phyloP scores from a whole-genome alignment of 257 asterid species.

The Osmanthus fragrans region DNA sequence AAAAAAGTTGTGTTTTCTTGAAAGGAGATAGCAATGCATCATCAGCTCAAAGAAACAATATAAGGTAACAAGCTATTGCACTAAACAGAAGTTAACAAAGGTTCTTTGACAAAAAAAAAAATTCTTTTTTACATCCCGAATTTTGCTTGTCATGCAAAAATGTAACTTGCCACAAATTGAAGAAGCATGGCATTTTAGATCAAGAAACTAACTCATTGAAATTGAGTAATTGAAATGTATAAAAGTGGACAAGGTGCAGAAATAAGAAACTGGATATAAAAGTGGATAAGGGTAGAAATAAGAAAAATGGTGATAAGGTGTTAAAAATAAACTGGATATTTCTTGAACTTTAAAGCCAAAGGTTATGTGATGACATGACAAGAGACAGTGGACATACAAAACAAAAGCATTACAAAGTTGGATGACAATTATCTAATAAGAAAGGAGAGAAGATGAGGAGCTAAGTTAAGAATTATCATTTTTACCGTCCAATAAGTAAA shows the following conservation, averaged over 20 bases:
- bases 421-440: slow-evolving; percentile 2
- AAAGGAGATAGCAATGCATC: neutral
- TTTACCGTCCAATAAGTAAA: slow-evolving; percentile 2
- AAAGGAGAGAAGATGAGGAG: neutral
- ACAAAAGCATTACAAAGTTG: neutral
- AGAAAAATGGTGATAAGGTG: neutral
- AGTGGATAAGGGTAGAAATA: neutral
- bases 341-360: neutral
- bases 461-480: neutral
- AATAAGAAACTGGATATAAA: too few species aligned
- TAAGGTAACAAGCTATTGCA: neutral
- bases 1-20: neutral
- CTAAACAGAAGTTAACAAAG: neutral
- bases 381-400: neutral
- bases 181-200: neutral
- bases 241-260: too few species aligned
- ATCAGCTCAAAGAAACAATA: slow-evolving; percentile 8
- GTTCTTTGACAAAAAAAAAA: neutral
- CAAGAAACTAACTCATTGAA: neutral
- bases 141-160: neutral
- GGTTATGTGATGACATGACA: neutral
- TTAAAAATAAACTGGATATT: neutral
- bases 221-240: neutral
- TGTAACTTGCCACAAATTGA: neutral
- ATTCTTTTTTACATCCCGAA: neutral